phyloP scores from a whole-genome alignment of 106 monocot species.

The Dendrobium officinale region DNA sequence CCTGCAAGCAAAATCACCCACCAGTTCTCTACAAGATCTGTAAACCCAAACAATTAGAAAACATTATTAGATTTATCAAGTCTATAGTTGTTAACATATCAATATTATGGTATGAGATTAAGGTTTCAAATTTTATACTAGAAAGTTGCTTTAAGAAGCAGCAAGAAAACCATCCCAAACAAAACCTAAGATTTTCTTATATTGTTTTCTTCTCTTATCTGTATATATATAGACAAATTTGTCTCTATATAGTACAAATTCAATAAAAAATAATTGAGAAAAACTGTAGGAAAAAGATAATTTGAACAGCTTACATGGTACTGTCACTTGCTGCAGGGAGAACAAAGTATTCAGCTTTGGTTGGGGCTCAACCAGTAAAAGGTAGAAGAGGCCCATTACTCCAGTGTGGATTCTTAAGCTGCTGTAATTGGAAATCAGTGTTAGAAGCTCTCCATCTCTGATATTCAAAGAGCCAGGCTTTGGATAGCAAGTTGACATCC shows the following conservation, averaged over 20 bases:
- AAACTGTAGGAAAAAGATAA: background rate
- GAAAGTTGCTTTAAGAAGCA: too few species aligned
- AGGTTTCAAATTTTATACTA: too few species aligned
- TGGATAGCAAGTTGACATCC: constrained; percentile 63
- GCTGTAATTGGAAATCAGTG: constrained; percentile 47
- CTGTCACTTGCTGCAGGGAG: background rate
- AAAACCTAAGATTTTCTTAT: too few species aligned
- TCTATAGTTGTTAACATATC: background rate
- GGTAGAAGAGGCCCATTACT: constrained; percentile 60
- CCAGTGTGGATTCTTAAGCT: constrained; percentile 39
- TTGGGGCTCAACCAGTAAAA: constrained; percentile 29
- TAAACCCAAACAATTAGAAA: background rate
- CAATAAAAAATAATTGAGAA: too few species aligned
- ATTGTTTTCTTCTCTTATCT: too few species aligned
- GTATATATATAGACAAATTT: background rate
- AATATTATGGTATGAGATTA: too few species aligned
- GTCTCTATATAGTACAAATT: background rate
- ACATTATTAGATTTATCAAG: background rate
- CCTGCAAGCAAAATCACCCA: constrained; percentile 1
- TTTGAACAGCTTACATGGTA: background rate
- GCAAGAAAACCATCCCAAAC: too few species aligned
- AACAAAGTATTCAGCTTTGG: background rate
- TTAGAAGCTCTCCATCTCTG: constrained; percentile 39
- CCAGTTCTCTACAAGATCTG: background rate
- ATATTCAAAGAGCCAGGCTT: constrained; percentile 29